These are phyloP conservation scores for Sarcomyxa edulis DNA, from an alignment of 768 basidiomycete genomes.

Conservation along the genomic window DNA sequence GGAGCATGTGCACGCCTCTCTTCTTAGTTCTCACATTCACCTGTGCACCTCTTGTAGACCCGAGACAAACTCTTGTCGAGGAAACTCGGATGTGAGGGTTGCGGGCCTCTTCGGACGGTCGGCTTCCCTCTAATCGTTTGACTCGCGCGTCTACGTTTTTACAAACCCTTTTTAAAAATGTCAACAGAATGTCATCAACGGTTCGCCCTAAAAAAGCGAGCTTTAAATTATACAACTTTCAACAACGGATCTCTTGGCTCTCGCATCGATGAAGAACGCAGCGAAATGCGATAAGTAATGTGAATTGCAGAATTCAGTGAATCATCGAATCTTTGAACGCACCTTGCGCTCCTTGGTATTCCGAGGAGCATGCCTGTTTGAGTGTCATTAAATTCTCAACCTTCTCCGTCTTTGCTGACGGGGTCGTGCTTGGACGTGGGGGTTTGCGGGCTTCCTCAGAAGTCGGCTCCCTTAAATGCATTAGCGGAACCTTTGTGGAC, in stretches of 20 bases:
- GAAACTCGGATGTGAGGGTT: too few relatives aligned
- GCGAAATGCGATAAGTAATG: constrained; percentile 79
- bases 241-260: constrained; percentile 73
- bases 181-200: constrained; percentile 20
- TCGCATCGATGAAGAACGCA: constrained; percentile 79
- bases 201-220: constrained; percentile 22
- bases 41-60: constrained; percentile 39
- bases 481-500: constrained; percentile 29
- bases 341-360: constrained; percentile 75
- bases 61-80: too few relatives aligned
- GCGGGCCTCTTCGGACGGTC: too few relatives aligned
- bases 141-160: constrained; percentile 21
- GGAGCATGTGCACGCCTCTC: constrained; percentile 30
- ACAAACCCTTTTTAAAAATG: constrained; percentile 17
- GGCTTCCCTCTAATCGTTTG: too few relatives aligned
- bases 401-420: constrained; percentile 24
- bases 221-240: constrained; percentile 33
- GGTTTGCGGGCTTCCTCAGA: constrained; percentile 26
- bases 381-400: constrained; percentile 63
- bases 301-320: constrained; percentile 81
- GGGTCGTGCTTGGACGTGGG: constrained; percentile 35
- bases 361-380: constrained; percentile 72
- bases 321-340: constrained; percentile 84
- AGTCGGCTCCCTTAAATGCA: constrained; percentile 40
- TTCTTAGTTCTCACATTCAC: constrained; percentile 32